Evolutionary conservation across 2,329 filamentous ascomycete species (phyloP).

Genomic region (Plectosphaerella plurivora): DNA sequence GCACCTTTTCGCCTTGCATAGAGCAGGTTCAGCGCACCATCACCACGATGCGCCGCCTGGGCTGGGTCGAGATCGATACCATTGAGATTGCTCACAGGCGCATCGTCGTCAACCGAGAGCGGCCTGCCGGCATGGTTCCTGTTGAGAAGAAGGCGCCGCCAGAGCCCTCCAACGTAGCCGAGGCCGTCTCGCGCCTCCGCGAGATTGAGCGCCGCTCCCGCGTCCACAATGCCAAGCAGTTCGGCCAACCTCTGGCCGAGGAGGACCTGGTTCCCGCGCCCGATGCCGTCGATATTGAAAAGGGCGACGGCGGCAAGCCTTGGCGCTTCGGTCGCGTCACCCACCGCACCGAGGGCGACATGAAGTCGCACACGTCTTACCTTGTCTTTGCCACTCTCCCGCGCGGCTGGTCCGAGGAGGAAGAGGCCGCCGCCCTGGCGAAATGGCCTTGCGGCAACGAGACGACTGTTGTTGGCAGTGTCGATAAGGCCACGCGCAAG

Average conservation of each 20-base stretch:
- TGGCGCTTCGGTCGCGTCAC: slow-evolving; percentile 75
- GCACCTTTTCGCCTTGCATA: slow-evolving; percentile 95
- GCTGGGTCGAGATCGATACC: slow-evolving; percentile 92
- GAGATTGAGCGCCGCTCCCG: slow-evolving; percentile 68
- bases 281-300: slow-evolving; percentile 12
- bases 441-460: slow-evolving; percentile 60
- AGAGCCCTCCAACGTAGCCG: slow-evolving; percentile 68
- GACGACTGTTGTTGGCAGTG: slow-evolving; percentile 44
- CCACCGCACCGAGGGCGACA: slow-evolving; percentile 77
- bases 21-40: slow-evolving; percentile 91
- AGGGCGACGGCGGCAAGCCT: slow-evolving; percentile 36
- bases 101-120: slow-evolving; percentile 77
- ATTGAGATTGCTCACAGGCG: slow-evolving; percentile 79
- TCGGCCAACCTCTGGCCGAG: slow-evolving; percentile 36
- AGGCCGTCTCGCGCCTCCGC: slow-evolving; percentile 70
- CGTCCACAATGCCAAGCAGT: slow-evolving; percentile 50
- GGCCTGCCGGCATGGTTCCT: slow-evolving; percentile 62
- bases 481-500: slow-evolving; percentile 51
- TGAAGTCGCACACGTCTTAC: slow-evolving; percentile 97
- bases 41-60: slow-evolving; percentile 70
- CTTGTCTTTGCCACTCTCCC: slow-evolving; percentile 88
- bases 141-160: slow-evolving; percentile 68
- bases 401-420: slow-evolving; percentile 77
- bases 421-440: slow-evolving; percentile 65
- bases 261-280: slow-evolving; percentile 18